Evolutionary conservation across 1,284 basidiomycete genomes (phyloP).

Genomic region (Ustilago xerochloae): DNA sequence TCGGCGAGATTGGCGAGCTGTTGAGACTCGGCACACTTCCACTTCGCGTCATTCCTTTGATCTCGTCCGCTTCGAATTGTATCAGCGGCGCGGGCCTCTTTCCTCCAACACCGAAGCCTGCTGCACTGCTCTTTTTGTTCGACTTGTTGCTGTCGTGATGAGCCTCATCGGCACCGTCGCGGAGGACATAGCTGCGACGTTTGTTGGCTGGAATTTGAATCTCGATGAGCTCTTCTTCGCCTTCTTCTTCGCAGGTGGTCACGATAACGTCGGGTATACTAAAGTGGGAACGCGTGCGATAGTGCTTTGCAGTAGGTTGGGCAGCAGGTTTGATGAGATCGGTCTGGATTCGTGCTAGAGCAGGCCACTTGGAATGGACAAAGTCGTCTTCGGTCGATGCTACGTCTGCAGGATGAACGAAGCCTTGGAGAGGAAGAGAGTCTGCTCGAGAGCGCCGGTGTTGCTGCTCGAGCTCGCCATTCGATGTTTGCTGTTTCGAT

Average conservation of each 20-base stretch:
- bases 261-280: constrained; percentile 60
- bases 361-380: neutral
- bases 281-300: constrained; percentile 54
- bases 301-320: constrained; percentile 15
- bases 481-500: neutral
- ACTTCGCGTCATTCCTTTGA: constrained; percentile 19
- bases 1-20: constrained; percentile 1
- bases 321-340: neutral
- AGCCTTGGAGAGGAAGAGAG: constrained; percentile 18
- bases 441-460: constrained; percentile 10
- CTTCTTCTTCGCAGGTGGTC: constrained; percentile 56
- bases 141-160: neutral
- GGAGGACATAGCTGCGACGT: constrained; percentile 38
- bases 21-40: constrained; percentile 7
- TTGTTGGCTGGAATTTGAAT: constrained; percentile 44
- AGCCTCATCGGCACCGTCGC: neutral
- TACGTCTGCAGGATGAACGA: neutral
- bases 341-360: constrained; percentile 8
- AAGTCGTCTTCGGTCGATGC: neutral
- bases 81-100: constrained; percentile 32
- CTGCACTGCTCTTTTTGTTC: constrained; percentile 13
- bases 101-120: constrained; percentile 3
- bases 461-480: neutral
- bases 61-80: constrained; percentile 20
- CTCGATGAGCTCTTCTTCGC: constrained; percentile 47